Percentiles rank a stretch among this genome's conserved stretches.
phyloP scores from a whole-genome alignment of 2,329 filamentous ascomycete species.

The Teratosphaeria pseudoeucalypti region DNA sequence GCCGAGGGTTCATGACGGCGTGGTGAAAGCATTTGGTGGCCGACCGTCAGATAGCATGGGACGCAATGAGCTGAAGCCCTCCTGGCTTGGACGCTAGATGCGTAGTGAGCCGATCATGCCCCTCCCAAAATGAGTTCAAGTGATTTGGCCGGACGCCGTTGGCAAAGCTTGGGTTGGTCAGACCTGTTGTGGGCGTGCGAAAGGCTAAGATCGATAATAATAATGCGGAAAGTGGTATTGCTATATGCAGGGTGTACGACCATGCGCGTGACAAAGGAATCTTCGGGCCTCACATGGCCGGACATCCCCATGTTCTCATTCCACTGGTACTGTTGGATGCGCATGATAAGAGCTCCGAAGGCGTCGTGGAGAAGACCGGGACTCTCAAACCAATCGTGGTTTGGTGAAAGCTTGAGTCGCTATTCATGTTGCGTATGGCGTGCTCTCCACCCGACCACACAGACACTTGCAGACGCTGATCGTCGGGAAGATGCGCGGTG shows the following conservation, averaged over 20 bases:
- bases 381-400: background rate
- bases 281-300: no score
- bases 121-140: background rate
- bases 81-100: background rate
- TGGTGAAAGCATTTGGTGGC: background rate
- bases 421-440: slow-evolving; percentile 1
- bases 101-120: background rate
- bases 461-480: background rate
- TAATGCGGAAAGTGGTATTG: background rate
- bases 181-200: background rate
- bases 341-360: background rate
- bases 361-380: background rate
- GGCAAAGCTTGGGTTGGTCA: background rate
- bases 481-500: background rate
- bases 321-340: background rate
- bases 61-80: background rate
- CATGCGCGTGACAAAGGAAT: background rate
- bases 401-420: background rate
- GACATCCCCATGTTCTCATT: no score
- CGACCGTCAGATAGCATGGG: background rate
- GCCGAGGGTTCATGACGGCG: background rate
- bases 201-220: background rate
- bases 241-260: background rate
- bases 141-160: background rate
- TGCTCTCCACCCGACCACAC: background rate